These are phyloP conservation scores for Lophium mytilinum DNA, from an alignment of 495 filamentous ascomycete species.

Conservation along the genomic window DNA sequence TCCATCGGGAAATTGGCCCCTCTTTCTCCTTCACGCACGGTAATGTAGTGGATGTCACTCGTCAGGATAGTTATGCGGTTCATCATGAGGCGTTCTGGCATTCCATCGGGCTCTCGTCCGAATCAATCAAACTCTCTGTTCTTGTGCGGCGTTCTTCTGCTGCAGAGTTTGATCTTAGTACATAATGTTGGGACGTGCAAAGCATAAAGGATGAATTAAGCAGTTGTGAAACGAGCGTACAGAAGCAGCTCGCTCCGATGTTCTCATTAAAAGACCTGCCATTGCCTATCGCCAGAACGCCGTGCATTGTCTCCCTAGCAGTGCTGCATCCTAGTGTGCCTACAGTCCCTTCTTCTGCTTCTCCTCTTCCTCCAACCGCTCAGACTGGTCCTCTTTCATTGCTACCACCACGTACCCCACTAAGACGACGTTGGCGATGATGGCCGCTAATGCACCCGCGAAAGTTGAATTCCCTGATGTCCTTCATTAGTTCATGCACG, in stretches of 20 bases:
- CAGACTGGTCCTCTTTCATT: conserved; percentile 75
- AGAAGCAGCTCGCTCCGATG: no score
- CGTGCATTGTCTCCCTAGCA: no score
- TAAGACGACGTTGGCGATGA: conserved; percentile 86
- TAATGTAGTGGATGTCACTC: not conserved
- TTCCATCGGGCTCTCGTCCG: not conserved
- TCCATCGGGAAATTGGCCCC: not conserved
- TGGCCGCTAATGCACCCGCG: conserved; percentile 73
- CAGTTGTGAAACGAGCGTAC: no score
- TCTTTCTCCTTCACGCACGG: not conserved
- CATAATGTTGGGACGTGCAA: not conserved
- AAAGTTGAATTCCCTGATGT: conserved; percentile 67
- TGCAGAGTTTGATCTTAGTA: not conserved
- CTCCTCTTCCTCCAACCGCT: conserved; percentile 52
- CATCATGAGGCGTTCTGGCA: conserved; percentile 1
- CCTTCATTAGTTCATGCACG: conserved; percentile 12
- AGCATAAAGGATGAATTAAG: no score
- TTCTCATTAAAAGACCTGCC: no score
- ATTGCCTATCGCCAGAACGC: no score
- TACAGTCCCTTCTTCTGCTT: conserved; percentile 54
- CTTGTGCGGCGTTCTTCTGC: not conserved
- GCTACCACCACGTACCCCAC: conserved; percentile 88
- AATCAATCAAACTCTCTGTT: not conserved
- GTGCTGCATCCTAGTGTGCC: no score
- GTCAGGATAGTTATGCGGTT: not conserved